Conservation (phyloP, 345 rosid genomes). For the Syzygium aromaticum region DNA sequence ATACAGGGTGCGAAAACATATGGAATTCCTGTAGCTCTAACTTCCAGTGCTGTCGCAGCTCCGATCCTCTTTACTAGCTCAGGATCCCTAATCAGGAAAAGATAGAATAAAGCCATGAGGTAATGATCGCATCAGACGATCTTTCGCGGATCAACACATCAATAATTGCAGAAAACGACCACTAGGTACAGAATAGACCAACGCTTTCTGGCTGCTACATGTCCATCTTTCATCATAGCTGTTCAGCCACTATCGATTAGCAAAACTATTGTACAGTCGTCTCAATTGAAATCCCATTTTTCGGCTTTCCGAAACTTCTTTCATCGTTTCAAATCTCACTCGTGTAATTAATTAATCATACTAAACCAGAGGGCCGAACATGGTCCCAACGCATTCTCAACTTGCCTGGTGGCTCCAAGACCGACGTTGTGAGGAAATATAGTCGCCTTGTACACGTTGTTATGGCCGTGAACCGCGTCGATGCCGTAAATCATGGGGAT, state of each 20-base stretch:
- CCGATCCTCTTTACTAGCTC: slow-evolving; percentile 71
- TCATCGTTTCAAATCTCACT: not conserved
- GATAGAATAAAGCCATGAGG: not conserved
- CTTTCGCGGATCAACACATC: not conserved
- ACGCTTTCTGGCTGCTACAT: not conserved
- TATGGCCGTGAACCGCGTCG: slow-evolving; percentile 87
- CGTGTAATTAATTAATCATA: not conserved
- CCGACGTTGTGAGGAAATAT: slow-evolving; percentile 85
- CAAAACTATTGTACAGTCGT: not conserved
- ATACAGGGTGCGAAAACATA: slow-evolving; percentile 85
- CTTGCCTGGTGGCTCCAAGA: slow-evolving; percentile 75
- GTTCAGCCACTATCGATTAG: not conserved
- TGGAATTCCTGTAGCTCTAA: slow-evolving; percentile 73
- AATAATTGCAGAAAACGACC: not conserved
- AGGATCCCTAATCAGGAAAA: slow-evolving; percentile 49
- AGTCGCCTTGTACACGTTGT: slow-evolving; percentile 73
- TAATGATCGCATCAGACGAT: not conserved
- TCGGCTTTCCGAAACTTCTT: not conserved
- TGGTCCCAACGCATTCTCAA: not conserved
- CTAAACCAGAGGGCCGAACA: not conserved
- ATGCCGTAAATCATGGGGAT: slow-evolving; percentile 84
- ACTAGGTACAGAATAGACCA: not conserved
- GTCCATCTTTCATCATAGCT: not conserved
- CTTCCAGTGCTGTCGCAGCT: slow-evolving; percentile 88
- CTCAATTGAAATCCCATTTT: not conserved